Evolutionary conservation across 495 filamentous ascomycete genomes (phyloP), one percentile per base, ranked within the genome.

Genomic region (Xylaria bambusicola): DNA sequence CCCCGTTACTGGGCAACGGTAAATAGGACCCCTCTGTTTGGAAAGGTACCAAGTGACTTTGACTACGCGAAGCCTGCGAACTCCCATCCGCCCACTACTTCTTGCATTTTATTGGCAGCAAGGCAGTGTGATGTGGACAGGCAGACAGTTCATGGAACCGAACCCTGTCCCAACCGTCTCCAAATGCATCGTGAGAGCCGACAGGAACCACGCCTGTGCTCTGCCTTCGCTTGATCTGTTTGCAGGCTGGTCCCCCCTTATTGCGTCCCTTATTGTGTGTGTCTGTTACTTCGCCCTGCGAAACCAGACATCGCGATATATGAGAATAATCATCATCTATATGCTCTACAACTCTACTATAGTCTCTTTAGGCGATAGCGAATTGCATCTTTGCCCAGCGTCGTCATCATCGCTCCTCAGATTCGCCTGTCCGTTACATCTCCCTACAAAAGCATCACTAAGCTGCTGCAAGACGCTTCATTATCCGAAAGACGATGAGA

Each of bases 1-100:
- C n/a, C n/a, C n/a, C n/a, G 58, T 61, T 56, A 56, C 58, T 50
- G 58, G 58, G 58, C 58, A 61, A 61, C 58, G 23, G 17, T 18
- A 10, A 40, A 23, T 36, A 54, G 58, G 21, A 56, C 58, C 58
- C 58, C 58, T 61, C 58, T 61, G 58, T 61, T 61, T 61, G 51
- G 51, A 52, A 60, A 44, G 8, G 12, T 60, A 60, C 57, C 9
- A 24, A 15, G 52, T 50, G 24, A 61, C 50, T 50, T n/a, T 44
- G 18, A 17, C 12, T 45, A 15, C 57, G 48, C 57, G 35, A 60
- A 42, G 15, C 12, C 44, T 23, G 45, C 33, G 36, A 42, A n/a
- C 56, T 40, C 56, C 20, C 27, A 26, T 24, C 36, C 35, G 41
- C 42, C 58, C 48, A 49, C 26, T 35, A 23, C 40, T 21, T 26